Percentiles rank a stretch among this genome's conserved stretches.
These are phyloP conservation scores for Cytospora chrysosperma DNA, from an alignment of 2,329 filamentous ascomycete species.

Conservation along the genomic window DNA sequence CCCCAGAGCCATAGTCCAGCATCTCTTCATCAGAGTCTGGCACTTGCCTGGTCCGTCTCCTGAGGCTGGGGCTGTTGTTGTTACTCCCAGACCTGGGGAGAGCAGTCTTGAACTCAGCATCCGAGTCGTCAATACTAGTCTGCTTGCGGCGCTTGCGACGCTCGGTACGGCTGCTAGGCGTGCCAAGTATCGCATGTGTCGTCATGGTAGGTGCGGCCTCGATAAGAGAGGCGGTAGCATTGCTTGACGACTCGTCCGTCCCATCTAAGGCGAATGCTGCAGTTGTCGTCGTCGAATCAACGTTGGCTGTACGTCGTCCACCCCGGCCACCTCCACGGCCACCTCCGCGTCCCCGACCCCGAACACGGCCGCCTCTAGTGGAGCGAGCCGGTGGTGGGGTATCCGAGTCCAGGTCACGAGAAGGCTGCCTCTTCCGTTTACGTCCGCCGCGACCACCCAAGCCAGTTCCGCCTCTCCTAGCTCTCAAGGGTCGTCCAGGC, in stretches of 20 bases:
- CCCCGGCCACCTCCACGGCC: constrained; percentile 20
- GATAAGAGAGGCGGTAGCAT: constrained; percentile 9
- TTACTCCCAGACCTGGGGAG: constrained; percentile 18
- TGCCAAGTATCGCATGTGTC: constrained; percentile 21
- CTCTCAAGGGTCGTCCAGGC: constrained; percentile 11
- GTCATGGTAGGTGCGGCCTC: constrained; percentile 13
- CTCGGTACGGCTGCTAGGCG: constrained; percentile 20
- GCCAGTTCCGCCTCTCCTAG: constrained; percentile 10
- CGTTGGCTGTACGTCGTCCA: constrained; percentile 1
- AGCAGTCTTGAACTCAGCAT: constrained; percentile 10
- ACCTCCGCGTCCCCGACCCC: constrained; percentile 5
- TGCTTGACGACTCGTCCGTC: constrained; percentile 15
- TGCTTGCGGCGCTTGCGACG: constrained; percentile 20
- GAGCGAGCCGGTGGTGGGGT: constrained; percentile 13
- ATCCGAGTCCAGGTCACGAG: constrained; percentile 13
- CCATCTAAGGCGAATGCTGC: constrained; percentile 18
- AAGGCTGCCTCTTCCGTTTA: constrained; percentile 21
- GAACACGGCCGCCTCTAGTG: constrained; percentile 10
- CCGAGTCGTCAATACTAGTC: constrained; percentile 11
- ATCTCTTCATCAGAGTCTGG: constrained; percentile 23
- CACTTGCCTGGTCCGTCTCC: constrained; percentile 11
- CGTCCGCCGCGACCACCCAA: constrained; percentile 17
- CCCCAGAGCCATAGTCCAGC: constrained; percentile 6
- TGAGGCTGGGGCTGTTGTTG: constrained; percentile 20
- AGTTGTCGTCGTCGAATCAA: constrained; percentile 11